Percentiles rank a stretch among this genome's conserved stretches.
These are phyloP conservation scores for Marvania coccoides DNA, from an alignment of 139 green algal species.

Conservation along the genomic window DNA sequence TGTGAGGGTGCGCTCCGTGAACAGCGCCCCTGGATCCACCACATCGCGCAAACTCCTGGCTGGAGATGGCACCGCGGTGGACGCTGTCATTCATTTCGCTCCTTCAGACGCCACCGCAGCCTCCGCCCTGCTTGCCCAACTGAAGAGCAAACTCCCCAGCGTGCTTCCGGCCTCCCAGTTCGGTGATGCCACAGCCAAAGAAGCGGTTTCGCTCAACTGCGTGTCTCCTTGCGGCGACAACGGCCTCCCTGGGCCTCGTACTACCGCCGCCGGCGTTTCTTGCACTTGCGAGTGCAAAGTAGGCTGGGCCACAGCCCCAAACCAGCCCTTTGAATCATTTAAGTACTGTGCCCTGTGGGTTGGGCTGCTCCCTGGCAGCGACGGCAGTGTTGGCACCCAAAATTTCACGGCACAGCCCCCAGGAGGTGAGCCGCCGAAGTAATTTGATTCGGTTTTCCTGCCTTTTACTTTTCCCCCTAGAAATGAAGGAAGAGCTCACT, in stretches of 20 bases:
- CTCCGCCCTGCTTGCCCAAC: neutral
- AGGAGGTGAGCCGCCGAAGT: too few relatives aligned
- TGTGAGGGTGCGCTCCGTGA: neutral
- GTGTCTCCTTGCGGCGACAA: neutral
- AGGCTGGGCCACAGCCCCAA: neutral
- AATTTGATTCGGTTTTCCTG: too few relatives aligned
- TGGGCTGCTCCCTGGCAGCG: neutral
- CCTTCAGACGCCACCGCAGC: neutral
- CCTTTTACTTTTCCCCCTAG: too few relatives aligned
- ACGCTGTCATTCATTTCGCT: neutral
- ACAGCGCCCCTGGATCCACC: neutral
- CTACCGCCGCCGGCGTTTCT: neutral
- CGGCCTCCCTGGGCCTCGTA: neutral
- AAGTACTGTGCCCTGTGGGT: neutral
- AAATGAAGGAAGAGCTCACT: too few relatives aligned
- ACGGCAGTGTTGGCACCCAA: neutral
- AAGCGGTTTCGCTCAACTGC: neutral
- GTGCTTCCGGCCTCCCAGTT: neutral
- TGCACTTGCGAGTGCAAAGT: constrained; percentile 5
- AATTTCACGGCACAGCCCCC: too few relatives aligned
- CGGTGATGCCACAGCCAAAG: neutral
- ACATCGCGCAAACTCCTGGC: too few relatives aligned
- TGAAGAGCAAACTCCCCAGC: neutral
- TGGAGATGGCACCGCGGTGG: neutral
- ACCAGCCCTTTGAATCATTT: constrained; percentile 1